Evolutionary conservation across 345 rosid genomes (phyloP).

Genomic region (Pugionium cornutum): DNA sequence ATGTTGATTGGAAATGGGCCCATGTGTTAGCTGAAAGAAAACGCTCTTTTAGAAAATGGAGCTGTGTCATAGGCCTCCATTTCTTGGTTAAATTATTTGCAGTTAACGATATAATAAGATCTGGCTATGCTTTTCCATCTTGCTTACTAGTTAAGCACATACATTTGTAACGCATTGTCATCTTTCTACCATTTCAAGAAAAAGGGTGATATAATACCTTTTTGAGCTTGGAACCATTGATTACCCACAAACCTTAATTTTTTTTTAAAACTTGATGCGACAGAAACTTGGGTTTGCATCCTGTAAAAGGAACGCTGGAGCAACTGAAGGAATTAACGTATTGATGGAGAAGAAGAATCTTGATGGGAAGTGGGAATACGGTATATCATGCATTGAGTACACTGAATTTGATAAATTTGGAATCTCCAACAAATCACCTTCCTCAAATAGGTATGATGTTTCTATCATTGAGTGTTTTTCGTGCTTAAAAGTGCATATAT

Average conservation of each 20-base stretch:
- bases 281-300: slow-evolving; percentile 96
- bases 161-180: neutral
- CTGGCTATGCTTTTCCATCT: slow-evolving; percentile 18
- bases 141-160: slow-evolving; percentile 1
- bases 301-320: slow-evolving; percentile 75
- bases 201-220: neutral
- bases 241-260: slow-evolving; percentile 19
- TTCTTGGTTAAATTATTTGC: neutral
- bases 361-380: slow-evolving; percentile 90
- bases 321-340: slow-evolving; percentile 88
- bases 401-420: slow-evolving; percentile 86
- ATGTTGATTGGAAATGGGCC: slow-evolving; percentile 19
- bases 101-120: neutral
- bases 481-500: slow-evolving; percentile 7
- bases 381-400: slow-evolving; percentile 91
- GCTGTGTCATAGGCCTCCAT: neutral
- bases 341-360: slow-evolving; percentile 77
- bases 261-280: slow-evolving; percentile 17
- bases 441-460: slow-evolving; percentile 47
- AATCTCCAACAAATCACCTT: slow-evolving; percentile 44
- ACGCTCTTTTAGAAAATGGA: neutral
- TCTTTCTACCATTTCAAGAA: neutral
- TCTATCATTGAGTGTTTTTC: slow-evolving; percentile 12
- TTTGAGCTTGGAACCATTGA: slow-evolving; percentile 7
- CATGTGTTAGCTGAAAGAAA: slow-evolving; percentile 1